A percentile compares a stretch with the other conserved stretches of the same genome.
Conservation (phyloP, 208 protist species). For the Trypanosoma scelopori region DNA sequence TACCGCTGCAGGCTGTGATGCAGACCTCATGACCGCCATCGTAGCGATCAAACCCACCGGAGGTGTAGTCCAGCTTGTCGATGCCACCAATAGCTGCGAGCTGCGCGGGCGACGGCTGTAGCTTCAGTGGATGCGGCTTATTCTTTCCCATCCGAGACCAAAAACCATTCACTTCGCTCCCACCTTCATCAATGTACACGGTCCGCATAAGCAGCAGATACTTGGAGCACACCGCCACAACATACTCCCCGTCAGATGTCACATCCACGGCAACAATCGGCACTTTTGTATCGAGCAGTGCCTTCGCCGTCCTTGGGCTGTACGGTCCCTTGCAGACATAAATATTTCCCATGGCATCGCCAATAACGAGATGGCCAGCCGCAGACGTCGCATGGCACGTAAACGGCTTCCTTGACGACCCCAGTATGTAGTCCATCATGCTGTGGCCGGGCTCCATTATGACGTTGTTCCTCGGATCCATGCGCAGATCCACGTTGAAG, state of each 20-base stretch:
- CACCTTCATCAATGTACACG: conserved; percentile 33
- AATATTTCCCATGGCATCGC: conserved; percentile 47
- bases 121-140: conserved; percentile 46
- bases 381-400: conserved; percentile 62
- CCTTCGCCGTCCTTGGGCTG: conserved; percentile 61
- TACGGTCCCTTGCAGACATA: conserved; percentile 61
- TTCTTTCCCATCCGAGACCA: conserved; percentile 46
- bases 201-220: conserved; percentile 55
- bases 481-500: conserved; percentile 71
- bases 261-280: conserved; percentile 62
- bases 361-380: conserved; percentile 57
- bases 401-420: conserved; percentile 33
- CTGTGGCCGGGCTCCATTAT: conserved; percentile 41
- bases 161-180: conserved; percentile 37
- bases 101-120: conserved; percentile 48
- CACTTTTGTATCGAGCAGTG: conserved; percentile 46
- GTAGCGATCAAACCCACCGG: conserved; percentile 49
- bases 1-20: conserved; percentile 48
- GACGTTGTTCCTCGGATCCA: conserved; percentile 46
- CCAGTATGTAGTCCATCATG: conserved; percentile 39
- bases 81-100: conserved; percentile 42
- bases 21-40: conserved; percentile 36
- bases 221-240: conserved; percentile 45
- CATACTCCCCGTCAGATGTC: conserved; percentile 55
- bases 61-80: conserved; percentile 37